Conservation (phyloP, 2,329 filamentous ascomycete species). For the Xylariales sp. region DNA sequence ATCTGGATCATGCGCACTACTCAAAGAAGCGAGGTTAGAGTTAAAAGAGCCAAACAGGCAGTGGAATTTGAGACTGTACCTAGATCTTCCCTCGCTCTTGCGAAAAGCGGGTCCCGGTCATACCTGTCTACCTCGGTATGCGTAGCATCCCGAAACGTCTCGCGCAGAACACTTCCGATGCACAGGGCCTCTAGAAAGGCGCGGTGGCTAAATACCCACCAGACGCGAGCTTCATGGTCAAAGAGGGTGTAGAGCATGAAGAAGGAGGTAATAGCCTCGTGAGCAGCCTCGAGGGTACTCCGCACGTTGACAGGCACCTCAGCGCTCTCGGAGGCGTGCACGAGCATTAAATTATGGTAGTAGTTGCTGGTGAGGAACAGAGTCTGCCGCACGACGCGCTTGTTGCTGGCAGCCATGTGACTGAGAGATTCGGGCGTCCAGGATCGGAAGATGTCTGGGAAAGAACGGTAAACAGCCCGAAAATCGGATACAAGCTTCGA, state of each 20-base stretch:
- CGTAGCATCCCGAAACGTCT: constrained; percentile 41
- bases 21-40: no score
- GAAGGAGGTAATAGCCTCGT: constrained; percentile 70
- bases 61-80: no score
- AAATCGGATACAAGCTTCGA: constrained; percentile 67
- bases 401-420: constrained; percentile 52
- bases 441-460: constrained; percentile 65
- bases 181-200: constrained; percentile 73
- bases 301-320: constrained; percentile 62
- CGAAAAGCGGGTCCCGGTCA: constrained; percentile 51
- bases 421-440: constrained; percentile 60
- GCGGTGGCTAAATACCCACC: constrained; percentile 82
- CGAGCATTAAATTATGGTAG: constrained; percentile 76
- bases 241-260: constrained; percentile 69
- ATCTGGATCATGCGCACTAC: constrained; percentile 63
- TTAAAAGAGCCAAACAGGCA: no score
- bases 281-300: constrained; percentile 69
- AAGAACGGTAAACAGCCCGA: constrained; percentile 66
- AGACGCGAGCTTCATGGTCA: constrained; percentile 68
- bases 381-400: constrained; percentile 67
- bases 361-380: constrained; percentile 79
- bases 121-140: constrained; percentile 36
- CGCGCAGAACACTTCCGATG: constrained; percentile 57
- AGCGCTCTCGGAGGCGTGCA: constrained; percentile 66
- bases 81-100: constrained; percentile 57